Evolutionary conservation across 1,139 yeast genomes (phyloP).

Genomic region (Suhomyces panamericanus): DNA sequence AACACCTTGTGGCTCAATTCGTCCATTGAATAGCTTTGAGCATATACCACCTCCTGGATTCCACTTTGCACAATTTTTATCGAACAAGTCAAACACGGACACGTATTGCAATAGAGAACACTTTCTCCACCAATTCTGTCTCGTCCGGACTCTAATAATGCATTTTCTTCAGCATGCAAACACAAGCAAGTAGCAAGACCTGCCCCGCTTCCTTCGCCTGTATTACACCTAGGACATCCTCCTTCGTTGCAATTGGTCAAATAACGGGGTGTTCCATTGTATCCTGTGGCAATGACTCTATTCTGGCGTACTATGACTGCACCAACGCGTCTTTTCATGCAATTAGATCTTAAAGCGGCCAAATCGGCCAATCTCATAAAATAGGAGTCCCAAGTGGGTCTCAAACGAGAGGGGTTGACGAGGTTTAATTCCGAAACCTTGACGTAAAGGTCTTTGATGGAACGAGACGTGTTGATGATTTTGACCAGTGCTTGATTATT

Average conservation of each 20-base stretch:
- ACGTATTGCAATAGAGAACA: slow-evolving; percentile 87
- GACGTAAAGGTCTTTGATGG: slow-evolving; percentile 48
- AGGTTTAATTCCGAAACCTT: slow-evolving; percentile 58
- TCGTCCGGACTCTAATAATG: slow-evolving; percentile 89
- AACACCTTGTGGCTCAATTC: slow-evolving; percentile 67
- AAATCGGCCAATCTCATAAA: slow-evolving; percentile 91
- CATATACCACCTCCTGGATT: slow-evolving; percentile 87
- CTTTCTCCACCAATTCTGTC: slow-evolving; percentile 59
- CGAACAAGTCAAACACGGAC: slow-evolving; percentile 95
- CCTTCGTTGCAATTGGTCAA: slow-evolving; percentile 89
- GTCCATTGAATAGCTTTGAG: slow-evolving; percentile 93
- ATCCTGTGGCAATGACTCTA: slow-evolving; percentile 92
- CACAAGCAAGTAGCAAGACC: slow-evolving; percentile 81
- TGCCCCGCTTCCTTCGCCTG: slow-evolving; percentile 62
- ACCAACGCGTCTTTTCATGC: slow-evolving; percentile 97
- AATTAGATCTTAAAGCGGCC: slow-evolving; percentile 89
- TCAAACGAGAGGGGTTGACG: slow-evolving; percentile 57
- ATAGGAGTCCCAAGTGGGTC: slow-evolving; percentile 96
- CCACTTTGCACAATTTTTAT: slow-evolving; percentile 95
- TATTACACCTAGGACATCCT: slow-evolving; percentile 87
- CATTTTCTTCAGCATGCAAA: slow-evolving; percentile 96
- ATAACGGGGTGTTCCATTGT: slow-evolving; percentile 95
- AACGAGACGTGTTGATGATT: slow-evolving; percentile 57
- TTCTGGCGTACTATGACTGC: slow-evolving; percentile 88
- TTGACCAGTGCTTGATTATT: slow-evolving; percentile 59